Conservation (phyloP, 345 rosid species). For the Populus nigra region DNA sequence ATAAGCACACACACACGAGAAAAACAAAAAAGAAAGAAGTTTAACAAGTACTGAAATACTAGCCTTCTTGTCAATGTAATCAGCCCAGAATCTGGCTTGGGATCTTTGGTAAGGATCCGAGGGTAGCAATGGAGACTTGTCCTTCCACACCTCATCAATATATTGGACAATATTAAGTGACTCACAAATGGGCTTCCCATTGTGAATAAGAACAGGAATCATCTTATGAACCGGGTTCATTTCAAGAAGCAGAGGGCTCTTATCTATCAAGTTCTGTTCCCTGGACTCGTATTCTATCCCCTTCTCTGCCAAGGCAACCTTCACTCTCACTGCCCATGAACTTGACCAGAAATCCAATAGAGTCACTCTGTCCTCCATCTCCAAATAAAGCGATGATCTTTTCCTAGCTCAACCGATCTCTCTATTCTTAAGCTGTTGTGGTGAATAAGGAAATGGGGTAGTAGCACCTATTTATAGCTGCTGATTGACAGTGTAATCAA, state of each 20-base stretch:
- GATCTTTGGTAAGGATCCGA: constrained; percentile 15
- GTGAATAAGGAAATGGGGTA: too few species aligned
- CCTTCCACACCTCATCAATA: constrained; percentile 18
- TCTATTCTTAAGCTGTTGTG: too few species aligned
- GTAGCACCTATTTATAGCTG: too few species aligned
- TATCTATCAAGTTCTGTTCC: constrained; percentile 16
- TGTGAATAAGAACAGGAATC: too few species aligned
- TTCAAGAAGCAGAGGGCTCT: constrained; percentile 17
- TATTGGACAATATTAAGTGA: constrained; percentile 12
- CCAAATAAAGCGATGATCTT: too few species aligned
- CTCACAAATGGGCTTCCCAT: constrained; percentile 10
- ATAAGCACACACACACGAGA: too few species aligned
- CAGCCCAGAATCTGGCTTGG: constrained; percentile 25
- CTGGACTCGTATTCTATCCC: constrained; percentile 6
- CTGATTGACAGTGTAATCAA: too few species aligned
- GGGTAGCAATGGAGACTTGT: constrained; percentile 11
- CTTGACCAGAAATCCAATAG: neutral
- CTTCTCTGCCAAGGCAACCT: constrained; percentile 17
- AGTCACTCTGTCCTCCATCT: too few species aligned
- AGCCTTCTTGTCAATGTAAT: constrained; percentile 10
- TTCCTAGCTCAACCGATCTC: too few species aligned
- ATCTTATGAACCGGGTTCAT: constrained; percentile 12
- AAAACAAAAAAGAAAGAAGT: too few species aligned
- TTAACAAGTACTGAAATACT: too few species aligned
- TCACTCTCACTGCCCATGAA: constrained; percentile 15